Evolutionary conservation across 2,329 filamentous ascomycete genomes (phyloP).

Genomic region (Samsoniella hepiali): DNA sequence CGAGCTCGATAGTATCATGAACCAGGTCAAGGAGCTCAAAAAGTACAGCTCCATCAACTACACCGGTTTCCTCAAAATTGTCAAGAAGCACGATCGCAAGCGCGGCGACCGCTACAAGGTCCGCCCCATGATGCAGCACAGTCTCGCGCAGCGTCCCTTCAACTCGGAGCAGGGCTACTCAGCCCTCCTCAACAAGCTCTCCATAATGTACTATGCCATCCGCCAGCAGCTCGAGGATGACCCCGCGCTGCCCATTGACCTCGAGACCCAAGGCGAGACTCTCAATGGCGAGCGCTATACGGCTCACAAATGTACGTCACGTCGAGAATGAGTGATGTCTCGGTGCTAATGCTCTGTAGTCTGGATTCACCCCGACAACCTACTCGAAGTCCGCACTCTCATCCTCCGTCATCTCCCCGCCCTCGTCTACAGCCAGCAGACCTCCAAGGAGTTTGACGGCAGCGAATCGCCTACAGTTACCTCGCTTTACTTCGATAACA

Average conservation of each 20-base stretch:
- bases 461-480: conserved; percentile 86
- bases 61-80: conserved; percentile 95
- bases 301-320: conserved; percentile 76
- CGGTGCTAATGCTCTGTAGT: conserved; percentile 44
- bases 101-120: conserved; percentile 83
- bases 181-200: conserved; percentile 83
- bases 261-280: conserved; percentile 53
- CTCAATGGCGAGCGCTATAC: conserved; percentile 71
- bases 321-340: conserved; percentile 21
- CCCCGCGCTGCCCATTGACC: conserved; percentile 41
- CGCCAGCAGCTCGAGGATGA: conserved; percentile 73
- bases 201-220: conserved; percentile 93
- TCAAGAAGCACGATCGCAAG: conserved; percentile 98
- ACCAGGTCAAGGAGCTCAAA: conserved; percentile 88
- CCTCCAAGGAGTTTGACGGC: conserved; percentile 76
- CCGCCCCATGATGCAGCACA: conserved; percentile 85
- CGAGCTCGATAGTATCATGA: conserved; percentile 83
- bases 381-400: conserved; percentile 94
- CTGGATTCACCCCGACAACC: conserved; percentile 94
- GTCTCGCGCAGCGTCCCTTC: conserved; percentile 83
- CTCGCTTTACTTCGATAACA: conserved; percentile 92
- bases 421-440: conserved; percentile 87
- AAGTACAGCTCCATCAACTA: conserved; percentile 97
- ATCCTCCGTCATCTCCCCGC: conserved; percentile 88
- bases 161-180: conserved; percentile 89